Evolutionary conservation across 129 eudicot genomes (phyloP).

Genomic region (Flaveria brownii): DNA sequence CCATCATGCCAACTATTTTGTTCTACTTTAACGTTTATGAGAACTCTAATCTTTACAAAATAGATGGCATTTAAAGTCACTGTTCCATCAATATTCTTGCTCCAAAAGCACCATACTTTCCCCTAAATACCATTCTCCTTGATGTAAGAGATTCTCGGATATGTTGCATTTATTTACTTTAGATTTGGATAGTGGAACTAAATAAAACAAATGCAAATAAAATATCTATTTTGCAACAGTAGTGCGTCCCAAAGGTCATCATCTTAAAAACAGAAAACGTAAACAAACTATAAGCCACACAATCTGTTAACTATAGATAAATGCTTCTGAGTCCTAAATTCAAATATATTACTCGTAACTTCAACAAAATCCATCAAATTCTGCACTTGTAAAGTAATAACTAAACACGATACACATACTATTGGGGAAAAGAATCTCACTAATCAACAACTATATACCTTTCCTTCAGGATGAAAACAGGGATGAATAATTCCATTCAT

Average conservation of each 20-base stretch:
- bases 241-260: background rate
- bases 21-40: background rate
- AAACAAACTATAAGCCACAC: conserved; percentile 4
- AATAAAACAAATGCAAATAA: background rate
- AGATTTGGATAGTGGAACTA: background rate
- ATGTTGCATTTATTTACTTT: background rate
- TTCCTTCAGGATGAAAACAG: conserved; percentile 92
- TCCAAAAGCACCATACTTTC: background rate
- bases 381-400: background rate
- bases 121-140: background rate
- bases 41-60: background rate
- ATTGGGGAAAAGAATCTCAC: background rate
- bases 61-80: background rate
- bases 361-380: background rate
- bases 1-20: background rate
- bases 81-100: conserved; percentile 2
- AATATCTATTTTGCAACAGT: background rate
- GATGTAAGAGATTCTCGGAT: background rate
- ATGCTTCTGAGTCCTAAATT: background rate
- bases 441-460: conserved; percentile 39
- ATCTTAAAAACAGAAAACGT: background rate
- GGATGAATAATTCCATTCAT: conserved; percentile 98
- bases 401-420: background rate
- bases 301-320: background rate
- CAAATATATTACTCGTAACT: background rate